Evolutionary conservation across 2,329 filamentous ascomycete species (phyloP), one percentile per base, ranked within the genome.

Genomic region (Fusarium longipes): DNA sequence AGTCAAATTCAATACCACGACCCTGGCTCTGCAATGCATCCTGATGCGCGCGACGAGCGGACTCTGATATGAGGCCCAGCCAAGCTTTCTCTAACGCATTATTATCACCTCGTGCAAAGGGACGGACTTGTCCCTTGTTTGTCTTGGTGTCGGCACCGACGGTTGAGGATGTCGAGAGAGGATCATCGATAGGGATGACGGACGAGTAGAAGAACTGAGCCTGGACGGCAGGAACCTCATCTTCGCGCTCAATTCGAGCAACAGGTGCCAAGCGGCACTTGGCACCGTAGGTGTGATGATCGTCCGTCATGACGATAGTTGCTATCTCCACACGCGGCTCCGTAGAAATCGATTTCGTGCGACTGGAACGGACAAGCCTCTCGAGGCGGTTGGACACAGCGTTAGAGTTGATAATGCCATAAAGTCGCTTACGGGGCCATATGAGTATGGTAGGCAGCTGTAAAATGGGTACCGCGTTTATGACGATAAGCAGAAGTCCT

Each of bases 151-250:
- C 80, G 76, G 83, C 72, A 24, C 77, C 77, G 74, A 86, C 76
- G 77, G 87, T 74, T 79, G 84, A 77, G 12, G 83, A 80, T 2
- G 90, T 86, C 11, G 91, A 93, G n/a, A 97, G 84, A 24, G 93
- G 93, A 74, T 97, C 93, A 74, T 97, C 93, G 74, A 97, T 93
- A 29, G 93, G 90, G 48, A 95, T 86, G 14, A 89, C 82, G 12
- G 93, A 96, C 15, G 89, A 86, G 78, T 97, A 97, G 79, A 97
- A 97, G 81, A 93, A 97, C 66, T 93, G 92, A 22, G 90, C 85
- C 30, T 84, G 83, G 53, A 91, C 77, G 0, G 87, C 84, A 17
- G 91, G 90, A 24, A 86, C 82, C 52, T 80, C 82, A 53, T 83
- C 79, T 42, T 80, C 76, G 56, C 78, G 77, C 24, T 76, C 62